phyloP scores from a whole-genome alignment of 2,329 filamentous ascomycete species.

The Fusarium nanum region DNA sequence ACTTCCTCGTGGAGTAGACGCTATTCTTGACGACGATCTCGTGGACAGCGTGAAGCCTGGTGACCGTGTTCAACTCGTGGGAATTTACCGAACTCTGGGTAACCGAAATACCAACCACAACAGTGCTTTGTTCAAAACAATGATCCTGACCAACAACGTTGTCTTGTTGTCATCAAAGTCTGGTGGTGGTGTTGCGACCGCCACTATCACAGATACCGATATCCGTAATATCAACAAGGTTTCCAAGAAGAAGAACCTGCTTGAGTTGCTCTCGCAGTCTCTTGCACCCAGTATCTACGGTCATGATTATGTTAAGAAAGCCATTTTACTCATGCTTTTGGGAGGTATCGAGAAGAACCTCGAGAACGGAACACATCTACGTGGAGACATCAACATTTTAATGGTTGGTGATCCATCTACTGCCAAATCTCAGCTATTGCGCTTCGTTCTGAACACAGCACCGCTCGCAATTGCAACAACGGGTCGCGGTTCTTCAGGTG shows the following conservation, averaged over 20 bases:
- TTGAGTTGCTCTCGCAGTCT: slow-evolving; percentile 92
- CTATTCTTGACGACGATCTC: slow-evolving; percentile 95
- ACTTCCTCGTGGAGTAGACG: slow-evolving; percentile 93
- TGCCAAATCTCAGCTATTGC: slow-evolving; percentile 96
- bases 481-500: slow-evolving; percentile 94
- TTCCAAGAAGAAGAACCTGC: slow-evolving; percentile 91
- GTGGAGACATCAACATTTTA: slow-evolving; percentile 98
- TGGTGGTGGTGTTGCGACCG: slow-evolving; percentile 90
- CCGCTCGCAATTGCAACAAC: slow-evolving; percentile 97
- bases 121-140: slow-evolving; percentile 93
- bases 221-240: slow-evolving; percentile 99
- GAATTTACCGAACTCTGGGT: slow-evolving; percentile 91
- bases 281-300: slow-evolving; percentile 96
- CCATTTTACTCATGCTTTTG: slow-evolving; percentile 92
- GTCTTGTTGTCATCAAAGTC: slow-evolving; percentile 96
- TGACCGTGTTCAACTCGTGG: slow-evolving; percentile 96
- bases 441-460: slow-evolving; percentile 96
- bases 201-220: slow-evolving; percentile 93
- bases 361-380: slow-evolving; percentile 96
- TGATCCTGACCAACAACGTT: slow-evolving; percentile 94
- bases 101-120: slow-evolving; percentile 92
- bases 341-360: slow-evolving; percentile 98
- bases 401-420: slow-evolving; percentile 99
- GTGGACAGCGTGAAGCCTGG: slow-evolving; percentile 96
- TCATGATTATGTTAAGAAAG: slow-evolving; percentile 97